Evolutionary conservation across 768 basidiomycete genomes (phyloP).

Genomic region (Boletus rubroflammeus): DNA sequence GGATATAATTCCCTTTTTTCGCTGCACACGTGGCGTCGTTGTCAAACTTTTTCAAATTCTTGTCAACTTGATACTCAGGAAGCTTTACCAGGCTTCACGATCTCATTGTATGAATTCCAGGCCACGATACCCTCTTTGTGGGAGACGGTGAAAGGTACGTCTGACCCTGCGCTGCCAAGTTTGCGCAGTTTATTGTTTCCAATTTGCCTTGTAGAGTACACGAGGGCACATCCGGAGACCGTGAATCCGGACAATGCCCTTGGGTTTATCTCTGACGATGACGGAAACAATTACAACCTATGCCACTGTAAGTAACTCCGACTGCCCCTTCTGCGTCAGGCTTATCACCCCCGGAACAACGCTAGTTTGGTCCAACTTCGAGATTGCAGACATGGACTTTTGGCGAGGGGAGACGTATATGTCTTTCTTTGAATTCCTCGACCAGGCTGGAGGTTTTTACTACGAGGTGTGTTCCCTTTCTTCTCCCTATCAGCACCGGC

Average conservation of each 20-base stretch:
- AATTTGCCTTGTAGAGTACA: slow-evolving; percentile 22
- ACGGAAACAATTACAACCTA: slow-evolving; percentile 55
- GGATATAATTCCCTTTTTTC: not conserved
- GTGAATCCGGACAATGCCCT: slow-evolving; percentile 53
- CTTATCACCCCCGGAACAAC: not conserved
- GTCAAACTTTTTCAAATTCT: not conserved
- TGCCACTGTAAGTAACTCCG: slow-evolving; percentile 52
- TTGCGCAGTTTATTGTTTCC: slow-evolving; percentile 12
- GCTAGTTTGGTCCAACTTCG: slow-evolving; percentile 91
- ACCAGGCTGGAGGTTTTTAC: slow-evolving; percentile 80
- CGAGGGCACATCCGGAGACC: slow-evolving; percentile 43
- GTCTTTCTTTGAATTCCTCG: slow-evolving; percentile 82
- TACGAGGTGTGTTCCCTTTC: slow-evolving; percentile 58
- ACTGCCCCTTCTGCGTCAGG: not conserved
- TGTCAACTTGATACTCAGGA: not conserved
- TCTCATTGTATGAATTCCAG: slow-evolving; percentile 58
- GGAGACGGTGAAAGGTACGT: slow-evolving; percentile 52
- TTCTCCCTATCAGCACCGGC: not conserved
- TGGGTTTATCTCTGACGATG: slow-evolving; percentile 62
- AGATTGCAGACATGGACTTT: slow-evolving; percentile 82
- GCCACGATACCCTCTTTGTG: slow-evolving; percentile 64
- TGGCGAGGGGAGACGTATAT: slow-evolving; percentile 82
- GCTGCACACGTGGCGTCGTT: not conserved
- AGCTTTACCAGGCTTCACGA: slow-evolving; percentile 48
- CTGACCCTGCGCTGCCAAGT: slow-evolving; percentile 32